Percentiles rank a stretch among this genome's conserved stretches.
Conservation (phyloP, 2,329 filamentous ascomycete genomes). For the Dothistroma septosporum region DNA sequence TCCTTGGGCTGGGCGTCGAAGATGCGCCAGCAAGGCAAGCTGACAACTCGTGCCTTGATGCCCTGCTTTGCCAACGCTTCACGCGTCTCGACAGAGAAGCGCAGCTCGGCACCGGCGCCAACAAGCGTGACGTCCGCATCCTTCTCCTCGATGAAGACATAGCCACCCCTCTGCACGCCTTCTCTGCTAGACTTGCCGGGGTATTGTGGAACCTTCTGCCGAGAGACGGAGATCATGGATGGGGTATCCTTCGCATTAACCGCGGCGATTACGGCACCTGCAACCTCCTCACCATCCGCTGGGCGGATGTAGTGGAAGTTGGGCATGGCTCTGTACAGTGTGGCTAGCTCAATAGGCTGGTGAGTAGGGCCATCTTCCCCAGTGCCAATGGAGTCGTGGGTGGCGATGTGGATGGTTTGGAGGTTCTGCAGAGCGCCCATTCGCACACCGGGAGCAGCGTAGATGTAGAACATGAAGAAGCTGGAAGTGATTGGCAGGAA, state of each 20-base stretch:
- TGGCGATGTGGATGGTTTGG: slow-evolving; percentile 38
- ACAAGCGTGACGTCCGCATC: slow-evolving; percentile 46
- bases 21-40: slow-evolving; percentile 49
- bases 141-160: slow-evolving; percentile 39
- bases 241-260: slow-evolving; percentile 39
- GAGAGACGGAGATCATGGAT: slow-evolving; percentile 43
- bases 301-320: slow-evolving; percentile 39
- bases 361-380: slow-evolving; percentile 39
- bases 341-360: slow-evolving; percentile 37
- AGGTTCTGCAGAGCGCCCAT: slow-evolving; percentile 38
- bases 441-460: slow-evolving; percentile 36
- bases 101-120: slow-evolving; percentile 50
- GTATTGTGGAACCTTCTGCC: slow-evolving; percentile 42
- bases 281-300: slow-evolving; percentile 36
- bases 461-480: slow-evolving; percentile 43
- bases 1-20: slow-evolving; percentile 47
- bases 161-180: slow-evolving; percentile 40
- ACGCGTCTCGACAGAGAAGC: slow-evolving; percentile 44
- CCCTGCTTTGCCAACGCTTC: slow-evolving; percentile 35
- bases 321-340: slow-evolving; percentile 38
- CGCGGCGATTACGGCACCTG: slow-evolving; percentile 42
- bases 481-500: slow-evolving; percentile 37
- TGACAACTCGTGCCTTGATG: slow-evolving; percentile 46
- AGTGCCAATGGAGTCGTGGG: slow-evolving; percentile 38
- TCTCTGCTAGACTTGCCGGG: slow-evolving; percentile 36